Percentiles rank a stretch among this genome's conserved stretches.
Evolutionary conservation across 495 filamentous ascomycete genomes (phyloP).

Genomic region (Hypoxylon cercidicola): DNA sequence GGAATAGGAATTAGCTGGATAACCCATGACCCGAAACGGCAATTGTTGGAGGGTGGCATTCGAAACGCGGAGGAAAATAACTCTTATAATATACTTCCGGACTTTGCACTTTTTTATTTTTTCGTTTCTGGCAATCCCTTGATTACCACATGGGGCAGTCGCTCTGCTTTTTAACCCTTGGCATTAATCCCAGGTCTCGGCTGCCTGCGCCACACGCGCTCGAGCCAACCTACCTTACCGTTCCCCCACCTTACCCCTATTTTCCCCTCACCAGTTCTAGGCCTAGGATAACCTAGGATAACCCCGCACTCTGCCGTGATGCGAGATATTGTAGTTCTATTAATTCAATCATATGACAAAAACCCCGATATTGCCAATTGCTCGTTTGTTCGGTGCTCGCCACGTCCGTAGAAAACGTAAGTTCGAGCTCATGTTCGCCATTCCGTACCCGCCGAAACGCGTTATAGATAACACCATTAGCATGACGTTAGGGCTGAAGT

Average conservation of each 20-base stretch:
- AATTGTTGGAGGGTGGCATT: no score
- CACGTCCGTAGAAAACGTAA: slow-evolving; percentile 29
- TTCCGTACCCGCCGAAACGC: background rate
- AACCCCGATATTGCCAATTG: background rate
- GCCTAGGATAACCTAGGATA: background rate
- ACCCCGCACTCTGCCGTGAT: slow-evolving; percentile 32
- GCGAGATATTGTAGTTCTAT: slow-evolving; percentile 14
- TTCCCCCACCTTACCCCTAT: background rate
- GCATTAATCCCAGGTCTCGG: no score
- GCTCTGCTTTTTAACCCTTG: no score
- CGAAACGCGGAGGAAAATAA: no score
- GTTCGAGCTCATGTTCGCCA: slow-evolving; percentile 23
- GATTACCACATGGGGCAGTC: no score
- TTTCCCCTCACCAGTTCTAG: background rate
- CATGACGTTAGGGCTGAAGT: slow-evolving; percentile 22
- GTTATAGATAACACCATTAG: slow-evolving; percentile 13
- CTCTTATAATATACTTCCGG: no score
- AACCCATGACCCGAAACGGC: no score
- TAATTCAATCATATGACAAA: slow-evolving; percentile 26
- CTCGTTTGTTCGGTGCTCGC: background rate
- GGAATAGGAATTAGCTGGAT: no score
- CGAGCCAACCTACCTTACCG: no score
- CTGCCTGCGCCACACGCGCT: no score
- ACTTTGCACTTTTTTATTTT: no score
- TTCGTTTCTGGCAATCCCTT: no score